A percentile compares a stretch with the other conserved stretches of the same genome.
Conservation (phyloP, 441 rosid species). For the Erysimum cheiri region DNA sequence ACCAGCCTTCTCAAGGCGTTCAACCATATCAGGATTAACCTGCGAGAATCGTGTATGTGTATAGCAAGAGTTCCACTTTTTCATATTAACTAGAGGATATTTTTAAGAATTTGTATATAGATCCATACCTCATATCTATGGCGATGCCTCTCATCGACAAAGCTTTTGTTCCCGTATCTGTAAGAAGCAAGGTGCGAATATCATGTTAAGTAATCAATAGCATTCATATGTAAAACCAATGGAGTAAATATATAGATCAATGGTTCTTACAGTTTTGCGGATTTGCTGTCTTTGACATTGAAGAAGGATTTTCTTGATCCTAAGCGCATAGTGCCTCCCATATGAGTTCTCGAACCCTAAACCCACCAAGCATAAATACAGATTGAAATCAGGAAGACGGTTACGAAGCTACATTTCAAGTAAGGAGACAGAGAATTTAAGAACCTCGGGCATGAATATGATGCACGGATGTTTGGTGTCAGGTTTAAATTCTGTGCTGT, state of each 20-base stretch:
- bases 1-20: constrained; percentile 60
- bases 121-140: constrained; percentile 71
- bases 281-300: constrained; percentile 54
- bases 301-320: constrained; percentile 72
- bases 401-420: background rate
- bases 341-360: constrained; percentile 72
- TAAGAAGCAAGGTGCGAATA: background rate
- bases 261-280: constrained; percentile 62
- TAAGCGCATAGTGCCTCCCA: constrained; percentile 81
- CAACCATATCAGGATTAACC: constrained; percentile 76
- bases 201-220: background rate
- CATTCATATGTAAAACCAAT: background rate
- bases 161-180: constrained; percentile 61
- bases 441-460: constrained; percentile 96
- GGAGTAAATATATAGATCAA: background rate
- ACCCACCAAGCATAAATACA: constrained; percentile 7
- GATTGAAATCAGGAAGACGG: constrained; percentile 3
- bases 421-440: constrained; percentile 8
- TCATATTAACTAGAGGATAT: background rate
- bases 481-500: constrained; percentile 88
- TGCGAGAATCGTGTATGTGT: constrained; percentile 36
- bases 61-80: constrained; percentile 9
- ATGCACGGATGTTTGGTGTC: constrained; percentile 76
- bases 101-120: background rate
- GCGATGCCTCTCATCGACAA: constrained; percentile 71